Base-by-base conservation (phyloP, 192 early-diverging fungal genomes). In the Entomortierella beljakovae region DNA sequence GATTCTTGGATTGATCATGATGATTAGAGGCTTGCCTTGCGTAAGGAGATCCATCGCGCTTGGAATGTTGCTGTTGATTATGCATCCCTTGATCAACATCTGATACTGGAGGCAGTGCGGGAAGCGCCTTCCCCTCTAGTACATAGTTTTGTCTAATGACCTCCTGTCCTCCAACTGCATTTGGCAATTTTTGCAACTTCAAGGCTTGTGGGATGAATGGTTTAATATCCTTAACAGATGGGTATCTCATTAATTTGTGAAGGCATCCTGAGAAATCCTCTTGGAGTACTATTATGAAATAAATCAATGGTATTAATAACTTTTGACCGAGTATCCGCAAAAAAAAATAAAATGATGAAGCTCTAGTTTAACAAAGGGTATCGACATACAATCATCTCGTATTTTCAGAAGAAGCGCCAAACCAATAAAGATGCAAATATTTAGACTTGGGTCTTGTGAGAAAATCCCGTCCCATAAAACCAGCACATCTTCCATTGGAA, bases 391-490 rank as follows among this genome's bases (percentile, higher is more conserved):
- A 9, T 93, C 84, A 59, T 89, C 82, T 37, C 90, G 83, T 53
- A 95, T 88, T 25, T 83, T 80, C 22, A 94, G 46, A 25, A 99
- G 73, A 64, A 99, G 68, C 6, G 92, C 91, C 4, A 96, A 66
- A 35, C 90, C 90, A 6, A 97, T 70, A 88, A 92, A 97, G 48
- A 97, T 95, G 11, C 90, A 93, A 35, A 97, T 86, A 23, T 87
- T 85, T 31, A 97, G 79, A 28, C 88, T 89, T 2, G 87, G 76
- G 71, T 93, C 92, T 55, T 97, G 90, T 16, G 94, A 92, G 81
- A 98, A 92, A 28, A 99, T 84, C n/a, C 89, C 91, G 61, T 96
- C 95, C 97, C 97, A 99, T 25, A 99, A 80, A n/a, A 55, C 54
- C 18, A 96, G 57, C 20, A 95, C 80, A 26, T 94, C 80, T 6